A percentile compares a stretch with the other conserved stretches of the same genome.
phyloP scores from a whole-genome alignment of 768 basidiomycete species.

The Russula dissimulans region DNA sequence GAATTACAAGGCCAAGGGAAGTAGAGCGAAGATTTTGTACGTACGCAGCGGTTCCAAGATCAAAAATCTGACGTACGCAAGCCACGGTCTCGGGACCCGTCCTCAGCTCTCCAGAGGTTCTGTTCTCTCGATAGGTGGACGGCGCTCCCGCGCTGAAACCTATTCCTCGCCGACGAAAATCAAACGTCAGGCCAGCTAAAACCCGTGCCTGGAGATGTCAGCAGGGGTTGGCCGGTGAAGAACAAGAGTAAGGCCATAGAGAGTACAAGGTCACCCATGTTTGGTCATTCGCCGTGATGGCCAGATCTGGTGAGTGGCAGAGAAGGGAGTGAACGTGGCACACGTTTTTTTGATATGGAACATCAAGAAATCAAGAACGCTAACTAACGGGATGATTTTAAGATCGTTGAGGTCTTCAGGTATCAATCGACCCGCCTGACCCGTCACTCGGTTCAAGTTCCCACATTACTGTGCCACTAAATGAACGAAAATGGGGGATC shows the following conservation, averaged over 20 bases:
- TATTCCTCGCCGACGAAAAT: not conserved
- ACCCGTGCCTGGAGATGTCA: conserved; percentile 13
- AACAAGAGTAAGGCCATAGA: not conserved
- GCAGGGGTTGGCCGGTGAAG: not conserved
- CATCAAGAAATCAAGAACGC: not conserved
- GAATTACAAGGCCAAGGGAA: not conserved
- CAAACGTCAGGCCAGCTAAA: not conserved
- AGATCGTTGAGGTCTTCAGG: not conserved
- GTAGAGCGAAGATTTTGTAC: not conserved
- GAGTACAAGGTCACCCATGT: not conserved
- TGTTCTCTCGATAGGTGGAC: not conserved
- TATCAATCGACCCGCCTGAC: no score
- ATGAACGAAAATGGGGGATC: no score
- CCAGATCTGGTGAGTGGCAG: not conserved
- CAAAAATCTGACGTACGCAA: not conserved
- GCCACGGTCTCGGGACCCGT: not conserved
- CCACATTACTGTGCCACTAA: no score
- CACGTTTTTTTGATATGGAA: not conserved
- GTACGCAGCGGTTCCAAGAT: not conserved
- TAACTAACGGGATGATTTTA: not conserved
- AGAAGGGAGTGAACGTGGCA: not conserved
- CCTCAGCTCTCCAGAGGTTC: not conserved
- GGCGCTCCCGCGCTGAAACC: not conserved
- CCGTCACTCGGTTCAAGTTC: no score
- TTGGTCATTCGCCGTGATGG: not conserved